Percentiles rank a stretch among this genome's conserved stretches.
phyloP scores from a whole-genome alignment of 2,329 filamentous ascomycete genomes.

The Ustulina deusta region DNA sequence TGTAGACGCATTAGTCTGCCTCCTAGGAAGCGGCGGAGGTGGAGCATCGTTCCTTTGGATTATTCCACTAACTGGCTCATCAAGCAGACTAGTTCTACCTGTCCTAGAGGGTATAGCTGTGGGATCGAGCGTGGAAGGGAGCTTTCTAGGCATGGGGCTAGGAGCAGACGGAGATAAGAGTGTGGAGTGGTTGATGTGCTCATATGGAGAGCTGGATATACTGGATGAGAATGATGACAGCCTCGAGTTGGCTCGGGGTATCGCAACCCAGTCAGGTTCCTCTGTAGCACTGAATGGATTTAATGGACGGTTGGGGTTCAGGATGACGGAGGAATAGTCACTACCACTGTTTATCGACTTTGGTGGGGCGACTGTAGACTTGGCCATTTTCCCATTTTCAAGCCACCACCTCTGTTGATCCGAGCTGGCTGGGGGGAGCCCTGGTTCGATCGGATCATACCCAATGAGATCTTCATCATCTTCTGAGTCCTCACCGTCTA shows the following conservation, averaged over 20 bases:
- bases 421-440: conserved; percentile 75
- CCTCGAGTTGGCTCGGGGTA: conserved; percentile 66
- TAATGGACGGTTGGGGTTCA: conserved; percentile 79
- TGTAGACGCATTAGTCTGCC: conserved; percentile 45
- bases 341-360: conserved; percentile 59
- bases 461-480: conserved; percentile 84
- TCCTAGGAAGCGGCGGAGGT: conserved; percentile 57
- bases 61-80: conserved; percentile 53
- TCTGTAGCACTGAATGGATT: conserved; percentile 83
- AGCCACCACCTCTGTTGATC: conserved; percentile 79
- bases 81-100: conserved; percentile 58
- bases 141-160: conserved; percentile 61
- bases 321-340: conserved; percentile 62
- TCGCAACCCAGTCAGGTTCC: conserved; percentile 86
- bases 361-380: conserved; percentile 77
- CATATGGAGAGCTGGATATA: conserved; percentile 70
- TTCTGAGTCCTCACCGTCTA: conserved; percentile 70
- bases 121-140: conserved; percentile 65
- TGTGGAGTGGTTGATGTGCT: conserved; percentile 66
- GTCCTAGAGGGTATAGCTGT: conserved; percentile 60
- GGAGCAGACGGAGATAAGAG: conserved; percentile 60
- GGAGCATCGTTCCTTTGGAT: conserved; percentile 53
- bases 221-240: conserved; percentile 65
- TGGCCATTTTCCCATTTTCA: conserved; percentile 78
- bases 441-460: conserved; percentile 85